These are phyloP conservation scores for Hypoxylon intermedium DNA, from an alignment of 495 filamentous ascomycete species.

Conservation along the genomic window DNA sequence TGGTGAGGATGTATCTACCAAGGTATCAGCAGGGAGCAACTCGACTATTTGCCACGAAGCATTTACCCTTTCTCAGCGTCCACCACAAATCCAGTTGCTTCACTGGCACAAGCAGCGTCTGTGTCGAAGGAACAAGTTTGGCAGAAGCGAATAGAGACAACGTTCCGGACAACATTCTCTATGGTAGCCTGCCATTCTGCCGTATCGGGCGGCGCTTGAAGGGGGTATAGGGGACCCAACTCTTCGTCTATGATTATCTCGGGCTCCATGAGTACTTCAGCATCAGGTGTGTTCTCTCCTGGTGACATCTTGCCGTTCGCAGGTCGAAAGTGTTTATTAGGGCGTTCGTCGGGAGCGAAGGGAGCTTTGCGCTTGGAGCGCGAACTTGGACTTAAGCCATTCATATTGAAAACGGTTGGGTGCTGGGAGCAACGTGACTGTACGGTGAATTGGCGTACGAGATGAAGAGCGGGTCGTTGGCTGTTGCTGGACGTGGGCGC, in stretches of 20 bases:
- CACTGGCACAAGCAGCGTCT: conserved; percentile 87
- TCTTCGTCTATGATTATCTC: conserved; percentile 50
- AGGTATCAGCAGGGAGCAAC: conserved; percentile 46
- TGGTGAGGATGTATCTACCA: conserved; percentile 75
- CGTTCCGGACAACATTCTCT: conserved; percentile 87
- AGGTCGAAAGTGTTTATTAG: conserved; percentile 58
- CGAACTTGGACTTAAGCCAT: conserved; percentile 46
- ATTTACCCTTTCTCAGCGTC: conserved; percentile 88
- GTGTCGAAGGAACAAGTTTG: conserved; percentile 99
- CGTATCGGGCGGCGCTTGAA: conserved; percentile 73
- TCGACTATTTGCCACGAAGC: neutral
- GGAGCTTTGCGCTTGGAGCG: conserved; percentile 60
- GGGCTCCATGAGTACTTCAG: conserved; percentile 39
- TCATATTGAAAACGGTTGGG: conserved; percentile 44
- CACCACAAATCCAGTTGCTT: conserved; percentile 97
- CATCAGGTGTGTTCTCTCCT: conserved; percentile 57
- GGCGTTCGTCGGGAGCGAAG: conserved; percentile 48
- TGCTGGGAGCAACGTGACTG: conserved; percentile 11
- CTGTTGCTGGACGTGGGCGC: neutral
- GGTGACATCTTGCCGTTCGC: conserved; percentile 54
- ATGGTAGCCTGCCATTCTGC: conserved; percentile 98
- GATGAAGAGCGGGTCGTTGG: neutral
- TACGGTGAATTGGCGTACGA: conserved; percentile 16
- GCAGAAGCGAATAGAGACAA: conserved; percentile 98
- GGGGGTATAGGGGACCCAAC: conserved; percentile 43